Base-by-base conservation (phyloP, 2,329 filamentous ascomycete species). In the Cryphonectria naterciae region DNA sequence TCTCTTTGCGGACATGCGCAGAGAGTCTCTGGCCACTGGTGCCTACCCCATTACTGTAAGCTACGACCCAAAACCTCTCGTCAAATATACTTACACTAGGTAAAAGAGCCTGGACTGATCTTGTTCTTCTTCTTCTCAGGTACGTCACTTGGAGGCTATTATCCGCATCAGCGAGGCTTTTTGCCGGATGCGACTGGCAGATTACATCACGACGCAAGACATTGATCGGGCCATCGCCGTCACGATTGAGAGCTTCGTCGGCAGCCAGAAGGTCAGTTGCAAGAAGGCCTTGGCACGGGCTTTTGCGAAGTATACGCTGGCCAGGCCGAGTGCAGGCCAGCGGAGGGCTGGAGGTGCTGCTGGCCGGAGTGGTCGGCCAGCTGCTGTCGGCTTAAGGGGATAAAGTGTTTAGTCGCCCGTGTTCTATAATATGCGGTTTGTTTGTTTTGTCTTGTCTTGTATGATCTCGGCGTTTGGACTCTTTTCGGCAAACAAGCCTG, bases 211-310 rank as follows among this genome's bases (percentile, higher is more conserved):
- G 7, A 84, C 92, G 1, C 89, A 92, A 72, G 96, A 99, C 78
- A 97, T 99, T 76, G 96, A 99, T 81, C 93, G 96, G 60, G 96
- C 96, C 70, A 99, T 99, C 78, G 94, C 95, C 19, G 96, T 99
- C 8, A 97, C 96, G 0, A 93, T 99, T 2, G 95, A 98, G 75
- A 97, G 93, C 69, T 99, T 99, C 78, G 93, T 99, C 60, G 93
- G 93, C 73, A 97, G 93, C 77, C 96, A 99, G 81, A 99, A 99
- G 85, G 90, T 98, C 77, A 97, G 93, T 83, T 96, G 93, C 83
- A 99, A 98, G 88, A 98, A 97, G 86, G 94, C 96, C 22, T 87
- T 99, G 61, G 93, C 94, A 0, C 88, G 96, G 72, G 94, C 96
- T 5, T 99, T 99, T 84, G 94, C 96, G 77, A 99, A 99, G 85